Conservation (phyloP, 1,284 basidiomycete species). For the Cryptococcus sp. region DNA sequence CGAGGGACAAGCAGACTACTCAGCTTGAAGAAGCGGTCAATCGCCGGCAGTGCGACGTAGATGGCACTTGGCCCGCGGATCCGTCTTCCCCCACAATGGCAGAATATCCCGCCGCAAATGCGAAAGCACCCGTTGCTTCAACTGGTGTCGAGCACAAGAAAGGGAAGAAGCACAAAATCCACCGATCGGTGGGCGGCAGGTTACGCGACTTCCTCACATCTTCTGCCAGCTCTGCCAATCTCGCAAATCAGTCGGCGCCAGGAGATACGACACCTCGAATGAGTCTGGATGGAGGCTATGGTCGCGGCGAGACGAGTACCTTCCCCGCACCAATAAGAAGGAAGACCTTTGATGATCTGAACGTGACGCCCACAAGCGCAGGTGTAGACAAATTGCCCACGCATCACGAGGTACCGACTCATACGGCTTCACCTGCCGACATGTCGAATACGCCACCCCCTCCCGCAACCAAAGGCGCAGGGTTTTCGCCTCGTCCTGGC, state of each 20-base stretch:
- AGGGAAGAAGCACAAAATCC: conserved; percentile 39
- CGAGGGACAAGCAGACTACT: conserved; percentile 36
- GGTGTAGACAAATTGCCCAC: conserved; percentile 10
- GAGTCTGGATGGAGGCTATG: conserved; percentile 17
- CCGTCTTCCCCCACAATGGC: not conserved
- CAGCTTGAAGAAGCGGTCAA: conserved; percentile 34
- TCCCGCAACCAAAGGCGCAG: conserved; percentile 1
- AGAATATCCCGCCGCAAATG: conserved; percentile 3
- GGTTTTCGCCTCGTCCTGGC: conserved; percentile 6
- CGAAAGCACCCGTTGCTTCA: conserved; percentile 19
- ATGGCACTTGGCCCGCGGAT: conserved; percentile 6
- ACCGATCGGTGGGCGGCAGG: conserved; percentile 40
- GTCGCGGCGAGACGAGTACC: conserved; percentile 2
- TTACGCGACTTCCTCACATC: conserved; percentile 42
- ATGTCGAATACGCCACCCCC: conserved; percentile 4
- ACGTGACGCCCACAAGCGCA: not conserved
- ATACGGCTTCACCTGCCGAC: not conserved
- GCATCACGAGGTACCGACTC: conserved; percentile 7
- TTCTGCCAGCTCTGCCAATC: conserved; percentile 25
- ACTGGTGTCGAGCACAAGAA: conserved; percentile 32
- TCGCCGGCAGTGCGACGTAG: conserved; percentile 16
- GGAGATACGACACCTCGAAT: conserved; percentile 9
- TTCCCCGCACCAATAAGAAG: conserved; percentile 7
- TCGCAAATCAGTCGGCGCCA: conserved; percentile 8
- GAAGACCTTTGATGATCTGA: conserved; percentile 8